phyloP scores from a whole-genome alignment of 768 basidiomycete genomes.

The Guyanaporus albipodus region DNA sequence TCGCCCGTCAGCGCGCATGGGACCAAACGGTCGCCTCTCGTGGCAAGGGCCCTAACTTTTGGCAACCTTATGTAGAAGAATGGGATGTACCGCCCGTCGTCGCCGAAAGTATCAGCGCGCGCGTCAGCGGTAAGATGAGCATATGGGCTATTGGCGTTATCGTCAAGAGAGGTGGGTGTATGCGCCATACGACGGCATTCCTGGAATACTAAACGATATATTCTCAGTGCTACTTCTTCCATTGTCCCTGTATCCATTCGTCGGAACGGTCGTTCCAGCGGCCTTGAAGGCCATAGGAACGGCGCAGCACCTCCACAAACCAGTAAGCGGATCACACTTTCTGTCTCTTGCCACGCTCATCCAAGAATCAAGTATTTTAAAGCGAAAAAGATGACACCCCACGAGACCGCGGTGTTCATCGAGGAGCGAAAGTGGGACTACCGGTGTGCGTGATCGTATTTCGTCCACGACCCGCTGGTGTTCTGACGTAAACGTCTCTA shows the following conservation, averaged over 20 bases:
- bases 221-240: slow-evolving; percentile 55
- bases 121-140: slow-evolving; percentile 7
- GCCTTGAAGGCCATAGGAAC: slow-evolving; percentile 67
- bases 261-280: slow-evolving; percentile 59
- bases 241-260: slow-evolving; percentile 62
- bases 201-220: not conserved
- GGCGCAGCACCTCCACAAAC: slow-evolving; percentile 61
- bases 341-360: not conserved
- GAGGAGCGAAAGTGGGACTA: slow-evolving; percentile 93
- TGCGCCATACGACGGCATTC: not conserved
- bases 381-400: slow-evolving; percentile 73
- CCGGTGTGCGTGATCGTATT: slow-evolving; percentile 43
- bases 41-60: slow-evolving; percentile 79
- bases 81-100: slow-evolving; percentile 60
- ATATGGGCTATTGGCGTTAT: slow-evolving; percentile 14
- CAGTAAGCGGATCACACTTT: slow-evolving; percentile 39
- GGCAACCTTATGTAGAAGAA: slow-evolving; percentile 80
- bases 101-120: slow-evolving; percentile 26
- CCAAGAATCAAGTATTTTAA: slow-evolving; percentile 62
- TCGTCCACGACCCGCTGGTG: not conserved
- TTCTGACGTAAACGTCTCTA: slow-evolving; percentile 22
- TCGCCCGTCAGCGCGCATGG: slow-evolving; percentile 75
- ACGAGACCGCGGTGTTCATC: slow-evolving; percentile 70
- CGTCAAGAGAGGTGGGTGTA: slow-evolving; percentile 23
- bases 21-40: slow-evolving; percentile 81